Evolutionary conservation across 345 rosid genomes (phyloP).

Genomic region (Syzygium grande): DNA sequence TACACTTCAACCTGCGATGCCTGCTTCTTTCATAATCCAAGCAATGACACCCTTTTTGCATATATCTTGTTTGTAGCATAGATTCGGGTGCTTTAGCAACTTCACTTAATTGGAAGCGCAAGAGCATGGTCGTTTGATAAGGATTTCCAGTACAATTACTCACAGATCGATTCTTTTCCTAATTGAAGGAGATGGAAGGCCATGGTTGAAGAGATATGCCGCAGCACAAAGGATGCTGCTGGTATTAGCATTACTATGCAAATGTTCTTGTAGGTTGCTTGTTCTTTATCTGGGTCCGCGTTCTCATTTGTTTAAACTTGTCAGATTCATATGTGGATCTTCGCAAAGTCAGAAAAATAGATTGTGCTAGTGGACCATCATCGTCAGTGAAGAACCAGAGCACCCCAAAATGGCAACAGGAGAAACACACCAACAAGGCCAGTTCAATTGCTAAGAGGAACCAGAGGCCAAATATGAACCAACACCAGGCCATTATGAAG

Average conservation of each 20-base stretch:
- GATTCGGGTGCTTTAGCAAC: not conserved
- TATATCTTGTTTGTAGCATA: not conserved
- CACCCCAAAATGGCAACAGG: not conserved
- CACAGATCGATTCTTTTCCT: not conserved
- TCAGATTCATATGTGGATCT: not conserved
- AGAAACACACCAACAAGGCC: not conserved
- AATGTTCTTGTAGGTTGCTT: not conserved
- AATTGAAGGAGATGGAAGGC: not conserved
- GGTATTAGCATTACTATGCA: not conserved
- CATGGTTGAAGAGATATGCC: not conserved
- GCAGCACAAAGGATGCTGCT: not conserved
- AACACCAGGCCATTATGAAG: not conserved
- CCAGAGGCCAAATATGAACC: not conserved
- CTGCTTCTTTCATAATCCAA: not conserved
- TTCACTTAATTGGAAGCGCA: not conserved
- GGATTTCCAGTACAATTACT: not conserved
- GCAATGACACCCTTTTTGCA: not conserved
- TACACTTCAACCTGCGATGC: not conserved
- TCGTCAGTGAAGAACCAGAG: not conserved
- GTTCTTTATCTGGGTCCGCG: not conserved
- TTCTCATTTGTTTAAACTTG: not conserved
- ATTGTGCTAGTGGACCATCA: accelerated
- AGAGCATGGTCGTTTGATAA: not conserved
- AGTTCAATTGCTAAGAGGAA: not conserved
- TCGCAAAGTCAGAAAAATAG: not conserved